Percentiles rank a stretch among this genome's conserved stretches.
phyloP scores from a whole-genome alignment of 2,329 filamentous ascomycete species.

The Diplodia corticola region DNA sequence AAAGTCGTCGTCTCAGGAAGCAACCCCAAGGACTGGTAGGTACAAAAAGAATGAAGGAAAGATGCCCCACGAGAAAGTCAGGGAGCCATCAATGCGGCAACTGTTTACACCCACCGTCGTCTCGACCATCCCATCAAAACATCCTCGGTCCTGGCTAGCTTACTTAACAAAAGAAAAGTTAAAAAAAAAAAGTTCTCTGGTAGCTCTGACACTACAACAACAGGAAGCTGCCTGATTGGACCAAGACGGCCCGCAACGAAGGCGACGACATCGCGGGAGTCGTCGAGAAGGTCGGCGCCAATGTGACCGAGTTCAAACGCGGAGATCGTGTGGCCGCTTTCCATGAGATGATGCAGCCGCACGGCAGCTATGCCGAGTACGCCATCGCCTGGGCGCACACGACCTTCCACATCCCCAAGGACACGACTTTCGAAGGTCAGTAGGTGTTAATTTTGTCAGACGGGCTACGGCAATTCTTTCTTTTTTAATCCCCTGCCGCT shows the following conservation, averaged over 20 bases:
- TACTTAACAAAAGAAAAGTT: too few relatives aligned
- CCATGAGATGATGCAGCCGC: slow-evolving; percentile 41
- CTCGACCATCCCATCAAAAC: not conserved
- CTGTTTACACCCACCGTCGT: not conserved
- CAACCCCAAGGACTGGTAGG: slow-evolving; percentile 29
- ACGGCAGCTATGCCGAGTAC: slow-evolving; percentile 47
- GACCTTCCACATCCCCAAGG: slow-evolving; percentile 46
- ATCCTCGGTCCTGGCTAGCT: too few relatives aligned
- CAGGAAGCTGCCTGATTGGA: not conserved
- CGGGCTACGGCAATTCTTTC: too few relatives aligned
- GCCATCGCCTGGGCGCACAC: slow-evolving; percentile 44
- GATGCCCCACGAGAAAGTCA: not conserved
- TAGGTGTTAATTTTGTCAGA: too few relatives aligned
- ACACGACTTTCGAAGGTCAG: slow-evolving; percentile 37
- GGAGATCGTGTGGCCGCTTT: slow-evolving; percentile 30
- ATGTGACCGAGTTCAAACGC: slow-evolving; percentile 26
- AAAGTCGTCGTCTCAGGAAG: slow-evolving; percentile 26
- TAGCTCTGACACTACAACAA: not conserved
- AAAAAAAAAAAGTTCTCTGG: too few relatives aligned
- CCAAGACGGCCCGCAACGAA: slow-evolving; percentile 12
- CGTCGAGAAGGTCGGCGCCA: slow-evolving; percentile 27
- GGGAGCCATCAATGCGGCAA: not conserved
- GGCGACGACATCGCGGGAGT: slow-evolving; percentile 28
- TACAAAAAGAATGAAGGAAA: not conserved
- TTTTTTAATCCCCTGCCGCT: too few relatives aligned